Evolutionary conservation across 179 eudicot species (phyloP), one percentile per base, ranked within the genome.

Genomic region (Carnegiea gigantea): DNA sequence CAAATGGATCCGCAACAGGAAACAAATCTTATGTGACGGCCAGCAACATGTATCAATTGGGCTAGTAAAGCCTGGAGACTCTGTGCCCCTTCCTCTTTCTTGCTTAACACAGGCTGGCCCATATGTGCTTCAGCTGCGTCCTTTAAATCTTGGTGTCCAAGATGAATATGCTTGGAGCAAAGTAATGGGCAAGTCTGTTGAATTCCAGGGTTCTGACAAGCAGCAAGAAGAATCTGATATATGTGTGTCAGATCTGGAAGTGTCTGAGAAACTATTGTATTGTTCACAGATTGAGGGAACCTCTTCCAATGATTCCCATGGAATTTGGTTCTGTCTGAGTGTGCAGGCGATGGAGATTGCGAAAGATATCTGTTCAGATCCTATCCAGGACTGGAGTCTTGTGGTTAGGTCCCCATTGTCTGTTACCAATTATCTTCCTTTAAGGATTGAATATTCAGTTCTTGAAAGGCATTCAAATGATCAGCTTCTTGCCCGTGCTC

Each of bases 341-440:
- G 85, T 91, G 78, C 95, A 90, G 86, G 97, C 96, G 77, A 83
- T 90, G 80, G 98, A 96, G 89, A 91, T 96, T 83, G 93, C 95
- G 8, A 94, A 92, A 89, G 97, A 96, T 87, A 91, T 87, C 81
- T 90, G 87, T 80, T 90, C 93, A 82, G 90, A 94, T 85, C 92
- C 99, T 64, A 94, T 96, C 77, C 91, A 91, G 79, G 99, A 96
- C 84, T 96, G 99, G 99, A 92, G 83, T 79, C 86, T 96, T 76
- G 93, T 90, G 78, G 88, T 96, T 67, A 96, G 88, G 78, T 81
- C 98, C 60, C 99, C 99, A 6, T 77, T 96, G 43, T 92, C 93
- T 30, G 86, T 96, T 82, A 85, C 93, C 80, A 94, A 94, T 82
- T 94, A 88, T 88, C 98, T 96, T 83, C 99, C 99, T 7, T 82